Base-by-base conservation (phyloP, 371 early-diverging fungal genomes). In the Thermomucor indicae-seudaticae region DNA sequence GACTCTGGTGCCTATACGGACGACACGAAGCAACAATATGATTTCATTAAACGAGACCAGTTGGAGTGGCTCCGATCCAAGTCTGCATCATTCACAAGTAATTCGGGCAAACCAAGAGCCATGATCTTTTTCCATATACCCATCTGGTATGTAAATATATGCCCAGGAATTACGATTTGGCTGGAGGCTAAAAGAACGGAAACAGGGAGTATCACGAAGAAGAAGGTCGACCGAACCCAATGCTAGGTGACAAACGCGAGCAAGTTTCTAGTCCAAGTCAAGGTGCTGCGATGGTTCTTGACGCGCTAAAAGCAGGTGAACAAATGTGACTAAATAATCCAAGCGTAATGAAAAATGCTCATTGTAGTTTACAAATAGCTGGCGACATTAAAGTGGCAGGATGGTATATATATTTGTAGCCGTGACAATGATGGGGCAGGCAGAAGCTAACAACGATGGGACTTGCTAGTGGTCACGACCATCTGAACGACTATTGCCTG, bases 91-190 rank as follows among this genome's bases (percentile, higher is more conserved):
- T 55, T 51, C 29, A 32, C 34, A 3, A 37, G 22, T 16, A 40
- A 29, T 4, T 29, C 28, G 29, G n/a, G 49, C 11, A 54, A 51
- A 11, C 77, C 73, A 8, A 72, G 71, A 38, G 80, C 80, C 0
- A 47, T 71, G 27, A 67, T 67, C 0, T 79, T 75, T 49, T 79
- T 77, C 49, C 77, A 79, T 53, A 73, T 73, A 37, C 80, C 80
- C 1, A 66, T 79, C 17, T 77, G 69, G 68, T 62, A 58, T 49
- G 59, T 3, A 59, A 60, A 54, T 60, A 64, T 39, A 53, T n/a
- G n/a, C n/a, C n/a, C n/a, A n/a, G n/a, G n/a, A n/a, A n/a, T n/a
- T n/a, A n/a, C n/a, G n/a, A n/a, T n/a, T n/a, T n/a, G n/a, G n/a
- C n/a, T n/a, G n/a, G n/a, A n/a, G n/a, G n/a, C n/a, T n/a, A n/a